phyloP scores from a whole-genome alignment of 371 early-diverging fungal genomes.

The Syncephalis plumigaleata region DNA sequence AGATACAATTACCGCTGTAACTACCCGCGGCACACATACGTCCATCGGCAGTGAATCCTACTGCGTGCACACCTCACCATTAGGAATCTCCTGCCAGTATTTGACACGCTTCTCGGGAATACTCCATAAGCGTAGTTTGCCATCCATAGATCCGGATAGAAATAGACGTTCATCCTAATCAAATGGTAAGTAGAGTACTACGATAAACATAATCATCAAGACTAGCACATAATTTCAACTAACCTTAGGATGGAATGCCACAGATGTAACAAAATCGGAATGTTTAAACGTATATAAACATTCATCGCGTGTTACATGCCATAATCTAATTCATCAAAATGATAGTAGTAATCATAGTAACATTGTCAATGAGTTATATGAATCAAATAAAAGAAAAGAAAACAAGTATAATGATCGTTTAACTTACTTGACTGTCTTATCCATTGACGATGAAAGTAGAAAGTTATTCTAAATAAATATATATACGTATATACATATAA shows the following conservation, averaged over 20 bases:
- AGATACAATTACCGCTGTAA: slow-evolving; percentile 51
- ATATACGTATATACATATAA: neutral
- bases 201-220: neutral
- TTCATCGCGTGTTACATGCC: slow-evolving; percentile 52
- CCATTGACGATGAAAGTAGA: slow-evolving; percentile 64
- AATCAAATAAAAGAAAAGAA: no score
- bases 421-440: slow-evolving; percentile 52
- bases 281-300: slow-evolving; percentile 68
- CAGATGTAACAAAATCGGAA: slow-evolving; percentile 54
- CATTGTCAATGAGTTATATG: no score
- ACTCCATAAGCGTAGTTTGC: slow-evolving; percentile 66
- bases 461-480: slow-evolving; percentile 32
- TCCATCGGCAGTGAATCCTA: slow-evolving; percentile 57
- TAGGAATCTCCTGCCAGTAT: slow-evolving; percentile 50
- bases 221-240: no score
- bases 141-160: slow-evolving; percentile 63
- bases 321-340: slow-evolving; percentile 29
- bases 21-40: slow-evolving; percentile 57
- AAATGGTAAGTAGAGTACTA: slow-evolving; percentile 7
- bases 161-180: slow-evolving; percentile 64
- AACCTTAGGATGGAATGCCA: slow-evolving; percentile 62
- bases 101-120: slow-evolving; percentile 58
- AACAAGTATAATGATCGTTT: no score
- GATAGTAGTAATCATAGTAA: no score
- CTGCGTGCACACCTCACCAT: slow-evolving; percentile 54